Evolutionary conservation across 257 asterid species (phyloP), one percentile per base, ranked within the genome.

Genomic region (Coffea eugenioides): DNA sequence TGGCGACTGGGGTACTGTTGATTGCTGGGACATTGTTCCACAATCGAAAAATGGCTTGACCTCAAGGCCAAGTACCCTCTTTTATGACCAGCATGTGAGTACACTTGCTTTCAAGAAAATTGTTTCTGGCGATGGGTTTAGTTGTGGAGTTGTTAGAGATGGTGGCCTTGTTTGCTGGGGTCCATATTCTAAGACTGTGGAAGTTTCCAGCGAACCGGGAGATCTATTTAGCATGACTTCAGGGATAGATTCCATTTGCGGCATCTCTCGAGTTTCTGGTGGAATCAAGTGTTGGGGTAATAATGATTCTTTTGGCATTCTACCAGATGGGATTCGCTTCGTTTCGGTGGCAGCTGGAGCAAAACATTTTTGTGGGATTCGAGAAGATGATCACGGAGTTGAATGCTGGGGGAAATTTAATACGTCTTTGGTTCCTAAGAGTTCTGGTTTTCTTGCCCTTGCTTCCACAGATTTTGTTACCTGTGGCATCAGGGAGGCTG

Each of bases 331-430:
- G 68, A 85, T 87, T 10, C 85, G 86, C 71, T 83, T 95, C n/a
- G 97, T 91, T 56, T 85, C 93, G 0, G 59, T 93, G 67, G 85
- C 99, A 0, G 97, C 98, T 9, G 97, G 98, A 1, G 86, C 77
- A 3, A 84, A 73, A 43, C 97, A 95, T 87, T 95, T 88, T 62
- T 95, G 99, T 78, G 98, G 99, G 75, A 92, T 95, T 79, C 84
- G 98, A 77, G 94, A 89, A 80, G 96, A 92, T 70, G 80, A 73
- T 81, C 99, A 95, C 78, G 97, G 95, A 20, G 83, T 94, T 45
- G 89, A 88, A 75, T 95, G 98, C 75, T 95, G 99, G 99, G 99
- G 98, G 16, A 86, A 82, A 70, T 95, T 92, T 82, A 91, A 95
- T 46, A 80, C 88, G 0, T 88, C 98, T 0, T 75, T 88, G 83